phyloP scores from a whole-genome alignment of 768 basidiomycete species.

The Auricularia sp. region DNA sequence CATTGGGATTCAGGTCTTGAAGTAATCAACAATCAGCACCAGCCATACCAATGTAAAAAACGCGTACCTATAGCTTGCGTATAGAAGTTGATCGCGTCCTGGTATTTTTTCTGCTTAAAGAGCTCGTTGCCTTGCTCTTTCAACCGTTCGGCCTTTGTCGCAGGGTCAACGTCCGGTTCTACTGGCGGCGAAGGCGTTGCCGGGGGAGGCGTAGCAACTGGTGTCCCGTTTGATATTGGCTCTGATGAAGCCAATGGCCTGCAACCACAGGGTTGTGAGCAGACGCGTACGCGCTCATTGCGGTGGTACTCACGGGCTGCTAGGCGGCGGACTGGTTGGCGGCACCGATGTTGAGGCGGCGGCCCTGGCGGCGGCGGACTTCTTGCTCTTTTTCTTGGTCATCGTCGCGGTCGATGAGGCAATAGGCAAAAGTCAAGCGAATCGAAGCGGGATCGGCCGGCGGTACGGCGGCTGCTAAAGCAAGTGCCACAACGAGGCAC shows the following conservation, averaged over 20 bases:
- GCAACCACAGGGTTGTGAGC: not conserved
- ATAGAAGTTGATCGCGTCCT: conserved; percentile 62
- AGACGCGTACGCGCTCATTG: not conserved
- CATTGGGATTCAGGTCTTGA: conserved; percentile 47
- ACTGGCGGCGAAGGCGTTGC: not conserved
- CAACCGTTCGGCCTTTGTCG: conserved; percentile 68
- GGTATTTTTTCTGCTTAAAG: conserved; percentile 53
- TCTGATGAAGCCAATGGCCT: not conserved
- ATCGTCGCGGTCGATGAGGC: not conserved
- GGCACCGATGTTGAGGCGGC: not conserved
- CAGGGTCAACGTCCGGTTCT: conserved; percentile 41
- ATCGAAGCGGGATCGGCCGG: not conserved
- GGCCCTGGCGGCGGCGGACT: not conserved
- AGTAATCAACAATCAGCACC: not conserved
- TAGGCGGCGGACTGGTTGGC: not conserved
- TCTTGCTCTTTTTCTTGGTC: not conserved
- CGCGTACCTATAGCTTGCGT: conserved; percentile 34
- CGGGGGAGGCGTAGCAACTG: not conserved
- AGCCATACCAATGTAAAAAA: not conserved
- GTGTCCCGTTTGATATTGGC: not conserved
- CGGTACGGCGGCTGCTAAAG: not conserved
- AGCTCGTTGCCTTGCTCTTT: conserved; percentile 78
- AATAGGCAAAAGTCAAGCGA: not conserved
- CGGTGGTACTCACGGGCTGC: not conserved
- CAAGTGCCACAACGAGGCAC: not conserved